Evolutionary conservation across 2,329 filamentous ascomycete species (phyloP).

Genomic region (Pseudofabraea citricarpa): DNA sequence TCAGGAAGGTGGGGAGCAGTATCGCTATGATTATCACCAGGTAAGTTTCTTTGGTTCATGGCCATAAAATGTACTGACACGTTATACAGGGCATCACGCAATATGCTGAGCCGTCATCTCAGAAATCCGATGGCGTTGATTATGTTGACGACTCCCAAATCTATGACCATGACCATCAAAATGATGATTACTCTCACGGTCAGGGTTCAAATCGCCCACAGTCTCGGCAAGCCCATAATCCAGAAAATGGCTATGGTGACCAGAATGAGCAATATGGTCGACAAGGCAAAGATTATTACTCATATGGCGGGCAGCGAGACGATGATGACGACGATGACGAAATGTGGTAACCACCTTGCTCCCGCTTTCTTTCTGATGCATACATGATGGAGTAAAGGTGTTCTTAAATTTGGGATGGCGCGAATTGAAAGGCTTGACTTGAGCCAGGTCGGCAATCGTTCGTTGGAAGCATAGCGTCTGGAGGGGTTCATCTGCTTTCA

Average conservation of each 20-base stretch:
- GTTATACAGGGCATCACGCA: conserved; percentile 27
- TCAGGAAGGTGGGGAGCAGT: conserved; percentile 26
- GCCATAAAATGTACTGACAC: conserved; percentile 4
- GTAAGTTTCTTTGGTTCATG: conserved; percentile 15
- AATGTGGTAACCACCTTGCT: conserved; percentile 23
- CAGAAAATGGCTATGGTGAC: conserved; percentile 24
- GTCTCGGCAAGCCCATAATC: conserved; percentile 26
- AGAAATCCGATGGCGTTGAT: conserved; percentile 32
- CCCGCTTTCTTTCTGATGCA: conserved; percentile 17
- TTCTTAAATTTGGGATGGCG: conserved; percentile 16
- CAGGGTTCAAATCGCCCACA: conserved; percentile 25
- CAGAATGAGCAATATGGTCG: conserved; percentile 21
- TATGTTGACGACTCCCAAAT: conserved; percentile 45
- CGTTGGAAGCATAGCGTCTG: conserved; percentile 28
- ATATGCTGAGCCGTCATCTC: conserved; percentile 28
- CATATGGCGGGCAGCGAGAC: conserved; percentile 19
- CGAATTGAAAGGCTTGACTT: conserved; percentile 3
- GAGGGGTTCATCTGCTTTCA: conserved; percentile 11
- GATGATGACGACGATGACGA: conserved; percentile 24
- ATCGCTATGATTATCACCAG: conserved; percentile 32
- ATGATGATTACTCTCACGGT: conserved; percentile 28
- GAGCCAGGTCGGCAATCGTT: conserved; percentile 11
- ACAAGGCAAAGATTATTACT: conserved; percentile 24
- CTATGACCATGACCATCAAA: conserved; percentile 42
- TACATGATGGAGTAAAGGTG: conserved; percentile 28